These are phyloP conservation scores for Fusarium xyrophilum DNA, from an alignment of 2,329 filamentous ascomycete genomes.

Conservation along the genomic window DNA sequence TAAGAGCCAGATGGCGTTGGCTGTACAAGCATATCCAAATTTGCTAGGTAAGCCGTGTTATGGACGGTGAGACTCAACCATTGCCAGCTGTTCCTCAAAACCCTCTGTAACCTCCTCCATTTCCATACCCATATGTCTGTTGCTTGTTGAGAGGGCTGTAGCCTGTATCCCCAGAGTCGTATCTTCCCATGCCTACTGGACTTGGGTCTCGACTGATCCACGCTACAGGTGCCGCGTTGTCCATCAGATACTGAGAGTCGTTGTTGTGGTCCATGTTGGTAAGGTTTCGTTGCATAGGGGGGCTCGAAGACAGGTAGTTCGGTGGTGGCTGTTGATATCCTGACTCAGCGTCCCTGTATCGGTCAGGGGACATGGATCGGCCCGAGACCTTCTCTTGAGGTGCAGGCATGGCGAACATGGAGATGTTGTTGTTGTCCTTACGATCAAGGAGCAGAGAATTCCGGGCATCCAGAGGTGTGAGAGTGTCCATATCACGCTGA, in stretches of 20 bases:
- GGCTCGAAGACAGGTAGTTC: slow-evolving; percentile 37
- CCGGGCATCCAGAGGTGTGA: slow-evolving; percentile 86
- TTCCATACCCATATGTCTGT: slow-evolving; percentile 36
- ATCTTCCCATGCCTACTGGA: slow-evolving; percentile 24
- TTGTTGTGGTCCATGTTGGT: slow-evolving; percentile 47
- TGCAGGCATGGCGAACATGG: slow-evolving; percentile 54
- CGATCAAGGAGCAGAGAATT: slow-evolving; percentile 82
- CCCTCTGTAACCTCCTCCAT: slow-evolving; percentile 39
- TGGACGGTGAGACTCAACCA: slow-evolving; percentile 18
- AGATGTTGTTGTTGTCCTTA: slow-evolving; percentile 47
- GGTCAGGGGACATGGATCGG: slow-evolving; percentile 47
- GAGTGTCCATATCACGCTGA: slow-evolving; percentile 77
- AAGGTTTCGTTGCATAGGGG: slow-evolving; percentile 47
- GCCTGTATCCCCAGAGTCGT: slow-evolving; percentile 31
- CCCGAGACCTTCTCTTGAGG: slow-evolving; percentile 47
- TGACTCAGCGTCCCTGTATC: slow-evolving; percentile 40
- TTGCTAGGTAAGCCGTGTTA: slow-evolving; percentile 17
- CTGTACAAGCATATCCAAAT: slow-evolving; percentile 19
- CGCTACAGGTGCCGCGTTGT: slow-evolving; percentile 51
- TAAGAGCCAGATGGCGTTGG: slow-evolving; percentile 14
- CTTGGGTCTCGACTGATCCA: slow-evolving; percentile 39
- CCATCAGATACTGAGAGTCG: slow-evolving; percentile 50
- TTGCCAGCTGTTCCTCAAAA: slow-evolving; percentile 27
- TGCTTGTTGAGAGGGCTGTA: slow-evolving; percentile 31
- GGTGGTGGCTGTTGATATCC: slow-evolving; percentile 30